Evolutionary conservation across 2,329 filamentous ascomycete genomes (phyloP).

Genomic region (Aspergillus ruber): DNA sequence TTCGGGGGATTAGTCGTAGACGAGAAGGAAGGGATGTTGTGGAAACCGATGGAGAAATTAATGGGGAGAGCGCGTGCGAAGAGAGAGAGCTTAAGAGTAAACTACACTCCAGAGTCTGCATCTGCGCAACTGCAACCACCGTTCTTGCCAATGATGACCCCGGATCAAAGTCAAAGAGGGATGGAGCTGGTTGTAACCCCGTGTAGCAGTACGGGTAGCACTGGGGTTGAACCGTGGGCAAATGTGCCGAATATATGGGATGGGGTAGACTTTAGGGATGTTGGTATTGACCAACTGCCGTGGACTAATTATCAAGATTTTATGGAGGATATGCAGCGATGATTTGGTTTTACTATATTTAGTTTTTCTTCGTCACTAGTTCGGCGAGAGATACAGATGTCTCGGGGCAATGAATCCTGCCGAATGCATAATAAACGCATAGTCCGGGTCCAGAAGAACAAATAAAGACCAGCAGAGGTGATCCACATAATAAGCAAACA

Average conservation of each 20-base stretch:
- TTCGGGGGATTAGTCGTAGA: constrained; percentile 20
- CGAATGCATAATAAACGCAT: too few species aligned
- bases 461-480: too few species aligned
- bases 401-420: too few species aligned
- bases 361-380: background rate
- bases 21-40: constrained; percentile 22
- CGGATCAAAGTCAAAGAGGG: too few species aligned
- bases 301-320: constrained; percentile 25
- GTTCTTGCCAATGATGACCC: background rate
- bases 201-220: background rate
- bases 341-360: background rate
- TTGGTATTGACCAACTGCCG: constrained; percentile 7
- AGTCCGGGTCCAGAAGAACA: too few species aligned
- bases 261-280: constrained; percentile 13
- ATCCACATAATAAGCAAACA: too few species aligned
- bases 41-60: constrained; percentile 25
- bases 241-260: constrained; percentile 18
- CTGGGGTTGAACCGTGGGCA: constrained; percentile 7
- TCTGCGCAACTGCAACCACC: constrained; percentile 1
- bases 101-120: background rate
- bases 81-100: constrained; percentile 3
- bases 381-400: too few species aligned
- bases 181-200: background rate
- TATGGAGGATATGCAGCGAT: constrained; percentile 14
- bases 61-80: constrained; percentile 20